Conservation (phyloP, 768 basidiomycete genomes). For the Leucosporidium creatinivorum region DNA sequence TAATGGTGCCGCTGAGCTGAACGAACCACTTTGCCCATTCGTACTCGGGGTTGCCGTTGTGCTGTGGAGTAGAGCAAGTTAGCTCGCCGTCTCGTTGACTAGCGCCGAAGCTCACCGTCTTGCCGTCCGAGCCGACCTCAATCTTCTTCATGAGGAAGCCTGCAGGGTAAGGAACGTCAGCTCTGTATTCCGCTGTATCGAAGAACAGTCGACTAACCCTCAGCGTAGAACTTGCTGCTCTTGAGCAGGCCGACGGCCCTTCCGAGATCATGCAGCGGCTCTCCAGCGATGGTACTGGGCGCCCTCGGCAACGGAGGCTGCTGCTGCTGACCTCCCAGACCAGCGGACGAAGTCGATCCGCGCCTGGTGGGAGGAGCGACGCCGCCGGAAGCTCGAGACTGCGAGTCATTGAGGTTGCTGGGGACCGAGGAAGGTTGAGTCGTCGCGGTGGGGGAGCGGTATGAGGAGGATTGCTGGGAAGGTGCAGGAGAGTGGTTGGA, state of each 20-base stretch:
- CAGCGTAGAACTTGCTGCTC: slow-evolving; percentile 32
- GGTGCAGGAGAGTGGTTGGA: neutral
- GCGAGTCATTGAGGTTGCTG: too few species aligned
- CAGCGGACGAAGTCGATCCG: too few species aligned
- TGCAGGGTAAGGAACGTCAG: too few species aligned
- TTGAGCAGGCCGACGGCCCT: slow-evolving; percentile 24
- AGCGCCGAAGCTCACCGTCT: slow-evolving; percentile 34
- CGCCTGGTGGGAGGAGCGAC: too few species aligned
- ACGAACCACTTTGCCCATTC: slow-evolving; percentile 78
- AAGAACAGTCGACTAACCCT: neutral
- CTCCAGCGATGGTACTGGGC: slow-evolving; percentile 24
- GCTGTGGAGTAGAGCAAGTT: neutral
- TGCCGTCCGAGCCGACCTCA: slow-evolving; percentile 70
- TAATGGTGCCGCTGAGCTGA: slow-evolving; percentile 77
- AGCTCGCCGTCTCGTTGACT: neutral
- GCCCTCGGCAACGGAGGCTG: neutral
- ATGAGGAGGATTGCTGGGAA: neutral
- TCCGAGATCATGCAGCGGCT: slow-evolving; percentile 28
- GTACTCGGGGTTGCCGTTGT: slow-evolving; percentile 45
- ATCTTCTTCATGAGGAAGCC: slow-evolving; percentile 57
- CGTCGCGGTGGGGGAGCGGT: neutral
- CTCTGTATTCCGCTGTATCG: too few species aligned
- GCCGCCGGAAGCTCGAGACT: too few species aligned
- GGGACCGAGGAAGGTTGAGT: neutral
- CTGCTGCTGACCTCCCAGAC: neutral